phyloP scores from a whole-genome alignment of 495 filamentous ascomycete species.

The Neurospora tetrasperma region DNA sequence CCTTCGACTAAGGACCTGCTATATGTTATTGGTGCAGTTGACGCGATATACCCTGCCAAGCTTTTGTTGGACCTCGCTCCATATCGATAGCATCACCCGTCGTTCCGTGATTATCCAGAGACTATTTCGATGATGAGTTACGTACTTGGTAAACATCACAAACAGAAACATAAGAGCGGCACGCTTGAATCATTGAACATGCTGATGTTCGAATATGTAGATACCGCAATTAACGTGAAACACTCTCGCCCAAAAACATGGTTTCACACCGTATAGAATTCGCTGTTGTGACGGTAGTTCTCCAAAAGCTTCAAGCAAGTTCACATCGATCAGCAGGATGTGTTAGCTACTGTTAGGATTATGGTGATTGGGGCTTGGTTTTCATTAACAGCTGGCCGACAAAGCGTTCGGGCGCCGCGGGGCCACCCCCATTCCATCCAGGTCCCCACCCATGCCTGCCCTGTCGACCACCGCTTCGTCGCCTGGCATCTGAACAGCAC shows the following conservation, averaged over 20 bases:
- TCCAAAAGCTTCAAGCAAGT: neutral
- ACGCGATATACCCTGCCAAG: neutral
- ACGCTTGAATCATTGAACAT: neutral
- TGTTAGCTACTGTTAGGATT: neutral
- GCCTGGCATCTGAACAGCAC: neutral
- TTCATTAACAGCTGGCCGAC: neutral
- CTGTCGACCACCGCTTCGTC: neutral
- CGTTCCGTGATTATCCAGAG: no score
- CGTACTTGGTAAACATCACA: neutral
- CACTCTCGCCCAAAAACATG: neutral
- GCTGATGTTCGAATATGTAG: neutral
- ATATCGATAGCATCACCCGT: neutral
- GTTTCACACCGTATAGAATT: neutral
- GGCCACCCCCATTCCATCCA: neutral
- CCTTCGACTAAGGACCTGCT: constrained; percentile 56
- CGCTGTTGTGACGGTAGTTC: neutral
- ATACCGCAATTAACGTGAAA: neutral
- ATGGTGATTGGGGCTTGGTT: neutral
- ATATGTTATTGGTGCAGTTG: neutral
- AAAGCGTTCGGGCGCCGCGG: neutral
- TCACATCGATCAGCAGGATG: neutral
- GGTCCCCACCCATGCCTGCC: neutral
- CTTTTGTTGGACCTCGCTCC: neutral
- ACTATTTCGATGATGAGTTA: neutral
- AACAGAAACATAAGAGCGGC: no score